Evolutionary conservation across 2,329 filamentous ascomycete genomes (phyloP), one percentile per base, ranked within the genome.

Genomic region (Leptographium flavum): DNA sequence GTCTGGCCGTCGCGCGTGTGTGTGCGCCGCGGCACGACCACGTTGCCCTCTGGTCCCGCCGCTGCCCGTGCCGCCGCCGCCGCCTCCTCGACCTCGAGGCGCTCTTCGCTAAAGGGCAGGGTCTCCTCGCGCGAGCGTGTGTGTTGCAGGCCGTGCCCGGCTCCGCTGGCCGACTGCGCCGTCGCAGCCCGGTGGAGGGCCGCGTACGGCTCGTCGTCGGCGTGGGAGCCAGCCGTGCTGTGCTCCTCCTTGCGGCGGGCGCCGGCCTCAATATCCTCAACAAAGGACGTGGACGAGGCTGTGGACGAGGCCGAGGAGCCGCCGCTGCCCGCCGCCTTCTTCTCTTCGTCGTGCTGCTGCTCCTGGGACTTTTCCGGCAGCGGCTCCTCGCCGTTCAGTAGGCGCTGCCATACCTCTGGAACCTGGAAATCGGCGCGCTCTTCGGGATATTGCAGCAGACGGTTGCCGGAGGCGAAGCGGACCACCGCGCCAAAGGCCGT

Each of bases 301-400:
- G n/a, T n/a, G 27, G 27, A 28, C 5, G 27, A 28, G 8, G 27
- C 8, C 13, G 27, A 28, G 3, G 27, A 28, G 8, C 23, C 38
- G 17, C 19, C 40, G 14, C n/a, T 22, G 21, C 17, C 15, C 15
- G 9, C 19, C 7, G 4, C 27, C 42, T 52, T 49, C 31, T 48
- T 53, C 40, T 57, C 54, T 14, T 58, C 55, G 23, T 56, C 54
- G n/a, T n/a, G n/a, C n/a, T n/a, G n/a, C n/a, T n/a, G n/a, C n/a
- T n/a, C n/a, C n/a, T n/a, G n/a, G n/a, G n/a, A n/a, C 27, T 28
- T 28, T 28, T 28, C 27, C 8, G 5, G 8, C 27, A 28, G 8
- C 13, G 27, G 27, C 3, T 13, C 8, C 50, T 94, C 87, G 59
- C 93, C 84, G 57, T 83, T 87, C 40, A 90, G 68, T 7, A 78